phyloP scores from a whole-genome alignment of 148 eudicot species.

The Rhododendron mucronatum region DNA sequence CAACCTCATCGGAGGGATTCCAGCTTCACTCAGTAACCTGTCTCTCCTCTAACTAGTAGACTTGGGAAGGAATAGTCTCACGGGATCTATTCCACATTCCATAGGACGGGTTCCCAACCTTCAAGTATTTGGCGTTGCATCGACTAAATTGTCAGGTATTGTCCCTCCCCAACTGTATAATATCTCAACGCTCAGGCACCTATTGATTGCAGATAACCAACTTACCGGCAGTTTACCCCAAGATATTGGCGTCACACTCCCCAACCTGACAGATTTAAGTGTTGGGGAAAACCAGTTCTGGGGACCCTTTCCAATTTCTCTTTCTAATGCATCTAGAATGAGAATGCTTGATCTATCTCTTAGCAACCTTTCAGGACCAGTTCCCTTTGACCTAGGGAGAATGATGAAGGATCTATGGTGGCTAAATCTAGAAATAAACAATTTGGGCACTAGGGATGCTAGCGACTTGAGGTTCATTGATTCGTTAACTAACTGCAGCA shows the following conservation, averaged over 20 bases:
- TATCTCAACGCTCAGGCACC: not conserved
- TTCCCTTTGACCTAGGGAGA: not conserved
- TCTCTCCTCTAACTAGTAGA: not conserved
- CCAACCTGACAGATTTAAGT: not conserved
- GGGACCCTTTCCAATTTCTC: not conserved
- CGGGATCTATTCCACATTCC: not conserved
- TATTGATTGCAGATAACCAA: not conserved
- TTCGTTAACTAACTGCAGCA: not conserved
- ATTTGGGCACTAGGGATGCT: not conserved
- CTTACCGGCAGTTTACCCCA: not conserved
- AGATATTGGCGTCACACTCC: not conserved
- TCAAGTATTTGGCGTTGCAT: accelerated
- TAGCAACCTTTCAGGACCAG: not conserved
- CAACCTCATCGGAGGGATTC: not conserved
- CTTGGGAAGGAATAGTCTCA: not conserved
- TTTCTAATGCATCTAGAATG: not conserved
- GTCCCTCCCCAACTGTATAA: not conserved
- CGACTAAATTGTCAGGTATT: not conserved
- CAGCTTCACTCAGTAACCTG: not conserved
- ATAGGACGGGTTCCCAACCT: not conserved
- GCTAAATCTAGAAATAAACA: not conserved
- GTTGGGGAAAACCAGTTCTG: not conserved
- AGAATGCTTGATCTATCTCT: accelerated
- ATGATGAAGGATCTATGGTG: not conserved
- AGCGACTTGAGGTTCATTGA: not conserved